Evolutionary conservation across 257 asterid species (phyloP).

Genomic region (Fraxinus cuspidata): DNA sequence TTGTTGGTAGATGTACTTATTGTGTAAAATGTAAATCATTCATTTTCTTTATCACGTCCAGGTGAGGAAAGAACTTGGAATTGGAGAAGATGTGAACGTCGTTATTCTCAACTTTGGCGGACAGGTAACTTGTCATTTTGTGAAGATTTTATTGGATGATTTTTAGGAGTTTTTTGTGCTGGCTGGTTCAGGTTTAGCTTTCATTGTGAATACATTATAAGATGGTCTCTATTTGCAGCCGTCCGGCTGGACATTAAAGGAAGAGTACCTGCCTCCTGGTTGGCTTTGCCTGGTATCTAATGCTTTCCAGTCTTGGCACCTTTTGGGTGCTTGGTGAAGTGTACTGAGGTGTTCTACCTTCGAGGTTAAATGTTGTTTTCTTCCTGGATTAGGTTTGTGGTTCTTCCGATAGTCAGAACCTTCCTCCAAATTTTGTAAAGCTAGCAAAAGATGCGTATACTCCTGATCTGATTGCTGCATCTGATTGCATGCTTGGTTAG

Average conservation of each 20-base stretch:
- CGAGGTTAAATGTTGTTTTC: constrained; percentile 13
- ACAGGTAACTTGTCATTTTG: constrained; percentile 54
- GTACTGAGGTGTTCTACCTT: constrained; percentile 6
- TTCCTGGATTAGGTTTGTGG: constrained; percentile 80
- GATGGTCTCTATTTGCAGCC: constrained; percentile 57
- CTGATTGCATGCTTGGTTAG: constrained; percentile 99
- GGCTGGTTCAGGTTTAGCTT: constrained; percentile 6
- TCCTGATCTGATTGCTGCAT: constrained; percentile 94
- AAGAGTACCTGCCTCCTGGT: constrained; percentile 87
- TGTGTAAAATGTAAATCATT: constrained; percentile 15
- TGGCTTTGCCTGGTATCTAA: constrained; percentile 92
- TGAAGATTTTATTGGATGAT: background rate
- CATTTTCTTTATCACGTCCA: constrained; percentile 29
- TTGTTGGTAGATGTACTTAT: constrained; percentile 7
- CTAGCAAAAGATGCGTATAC: constrained; percentile 89
- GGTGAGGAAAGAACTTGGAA: constrained; percentile 87
- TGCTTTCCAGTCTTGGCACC: constrained; percentile 6
- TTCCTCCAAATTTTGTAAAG: constrained; percentile 86
- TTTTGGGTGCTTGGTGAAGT: constrained; percentile 8
- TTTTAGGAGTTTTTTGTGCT: constrained; percentile 4
- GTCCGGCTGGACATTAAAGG: constrained; percentile 91
- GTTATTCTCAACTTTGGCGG: constrained; percentile 98
- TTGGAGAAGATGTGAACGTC: constrained; percentile 72
- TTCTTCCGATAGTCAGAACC: constrained; percentile 75
- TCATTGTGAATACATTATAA: constrained; percentile 6